Evolutionary conservation across 2,329 filamentous ascomycete genomes (phyloP), one percentile per base, ranked within the genome.

Genomic region (Anthostomella pinea): DNA sequence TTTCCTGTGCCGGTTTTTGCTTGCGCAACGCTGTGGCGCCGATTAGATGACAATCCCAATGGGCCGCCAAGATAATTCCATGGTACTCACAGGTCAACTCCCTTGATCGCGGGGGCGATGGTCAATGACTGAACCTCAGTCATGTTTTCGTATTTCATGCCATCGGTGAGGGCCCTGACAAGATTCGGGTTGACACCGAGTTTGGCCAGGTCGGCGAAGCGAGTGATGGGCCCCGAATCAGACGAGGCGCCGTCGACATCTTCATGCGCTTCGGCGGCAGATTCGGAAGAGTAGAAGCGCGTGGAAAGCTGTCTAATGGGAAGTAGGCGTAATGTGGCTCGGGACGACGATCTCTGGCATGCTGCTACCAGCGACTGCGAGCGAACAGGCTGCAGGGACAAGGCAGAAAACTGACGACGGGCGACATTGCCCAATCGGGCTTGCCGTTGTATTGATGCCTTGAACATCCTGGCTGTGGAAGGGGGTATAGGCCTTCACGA

Each of bases 1-100:
- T 98, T 98, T 59, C 93, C 93, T 4, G 93, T 97, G 59, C 93
- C 93, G 7, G 93, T 98, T 67, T 87, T 95, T 41, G 93, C 93
- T 69, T 97, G 93, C 30, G 91, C 93, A 49, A 97, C 75, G 52
- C 85, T 87, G 55, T 43, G 27, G n/a, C n/a, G n/a, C n/a, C n/a
- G n/a, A n/a, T n/a, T n/a, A n/a, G n/a, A n/a, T n/a, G n/a, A n/a
- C n/a, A n/a, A n/a, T n/a, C n/a, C n/a, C n/a, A n/a, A n/a, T n/a
- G n/a, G n/a, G n/a, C n/a, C n/a, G n/a, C n/a, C n/a, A 15, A 11
- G 17, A 6, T 24, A 38, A 7, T 15, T 15, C 35, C 22, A 33
- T 28, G 6, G 14, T 16, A 67, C 85, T 69, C 75, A 91, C 86
- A 95, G 73, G 63, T 96, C 91, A 42, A 73, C 77, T 15, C 93